These are phyloP conservation scores for Osmanthus fragrans DNA, from an alignment of 257 asterid genomes.

Conservation along the genomic window DNA sequence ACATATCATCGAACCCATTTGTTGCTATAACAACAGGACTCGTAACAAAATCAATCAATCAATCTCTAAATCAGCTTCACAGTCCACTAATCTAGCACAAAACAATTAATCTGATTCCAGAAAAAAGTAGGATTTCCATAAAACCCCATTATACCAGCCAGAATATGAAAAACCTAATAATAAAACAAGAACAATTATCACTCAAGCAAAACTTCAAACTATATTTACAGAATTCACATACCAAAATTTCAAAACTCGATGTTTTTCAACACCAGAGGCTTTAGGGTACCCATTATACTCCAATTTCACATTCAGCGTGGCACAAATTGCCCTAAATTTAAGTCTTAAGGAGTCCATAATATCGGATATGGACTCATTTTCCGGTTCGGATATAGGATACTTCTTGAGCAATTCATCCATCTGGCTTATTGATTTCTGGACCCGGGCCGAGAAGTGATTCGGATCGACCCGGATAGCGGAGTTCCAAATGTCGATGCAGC, in stretches of 20 bases:
- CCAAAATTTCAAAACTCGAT: conserved; percentile 39
- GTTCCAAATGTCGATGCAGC: conserved; percentile 58
- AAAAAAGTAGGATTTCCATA: too few species aligned
- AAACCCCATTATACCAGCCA: too few species aligned
- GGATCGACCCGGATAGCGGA: conserved; percentile 55
- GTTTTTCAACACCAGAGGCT: conserved; percentile 31
- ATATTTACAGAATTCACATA: not conserved
- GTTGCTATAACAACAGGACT: too few species aligned
- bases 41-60: too few species aligned
- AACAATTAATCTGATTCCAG: too few species aligned
- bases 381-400: conserved; percentile 42
- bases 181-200: too few species aligned
- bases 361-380: conserved; percentile 48
- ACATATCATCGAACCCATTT: too few species aligned
- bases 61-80: too few species aligned
- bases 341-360: conserved; percentile 54
- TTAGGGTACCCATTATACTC: conserved; percentile 51
- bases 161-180: too few species aligned
- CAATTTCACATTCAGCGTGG: conserved; percentile 54
- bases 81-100: too few species aligned
- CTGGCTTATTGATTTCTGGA: conserved; percentile 45
- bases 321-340: conserved; percentile 54
- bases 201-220: too few species aligned
- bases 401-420: conserved; percentile 55
- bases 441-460: conserved; percentile 37